Base-by-base conservation (phyloP, 805 yeast genomes). In the Starmerella gropengiesseri region DNA sequence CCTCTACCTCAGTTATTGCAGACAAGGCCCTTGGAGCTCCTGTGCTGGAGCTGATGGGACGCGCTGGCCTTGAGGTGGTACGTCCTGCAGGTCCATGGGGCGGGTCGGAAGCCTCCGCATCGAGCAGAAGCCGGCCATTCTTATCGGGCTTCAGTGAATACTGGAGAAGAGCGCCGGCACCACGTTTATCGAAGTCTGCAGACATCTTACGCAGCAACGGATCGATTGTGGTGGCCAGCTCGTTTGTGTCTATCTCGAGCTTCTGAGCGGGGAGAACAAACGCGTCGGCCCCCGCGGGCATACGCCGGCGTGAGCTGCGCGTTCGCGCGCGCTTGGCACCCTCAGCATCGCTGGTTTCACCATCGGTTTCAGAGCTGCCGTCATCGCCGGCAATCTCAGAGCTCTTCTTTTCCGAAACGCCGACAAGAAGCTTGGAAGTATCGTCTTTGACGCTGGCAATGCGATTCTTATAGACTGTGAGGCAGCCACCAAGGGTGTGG, bases 401-500 rank as follows among this genome's bases (percentile, higher is more conserved):
- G 31, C 48, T 14, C 36, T 25, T 37, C 31, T 32, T 32, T 19
- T 37, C 39, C 9, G 39, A 27, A 2, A 86, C 62, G 3, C 94
- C 94, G 60, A 82, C 80, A 27, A 86, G 62, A 43, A 89, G 66
- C 53, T 77, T 76, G 2, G 94, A 93, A 0, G 96, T 86, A 55
- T 87, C 96, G 7, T 81, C 78, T 5, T 87, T 93, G 0, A 85
- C 94, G 0, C 94, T 81, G 55, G 87, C 96, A 18, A 89, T 86
- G 54, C 97, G 73, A 13, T 93, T 81, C 11, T 87, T 75, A 58
- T 89, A 89, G 41, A 89, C 84, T 63, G 86, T 86, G 26, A 87
- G 89, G 66, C 96, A 87, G 0, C 96, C 96, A 55, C 87, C 96
- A 18, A 89, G 65, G 1, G 96, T 84, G 3, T 93, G 85, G 0